phyloP scores from a whole-genome alignment of 1,284 basidiomycete species.

The Leccinum brunneo-olivaceum region DNA sequence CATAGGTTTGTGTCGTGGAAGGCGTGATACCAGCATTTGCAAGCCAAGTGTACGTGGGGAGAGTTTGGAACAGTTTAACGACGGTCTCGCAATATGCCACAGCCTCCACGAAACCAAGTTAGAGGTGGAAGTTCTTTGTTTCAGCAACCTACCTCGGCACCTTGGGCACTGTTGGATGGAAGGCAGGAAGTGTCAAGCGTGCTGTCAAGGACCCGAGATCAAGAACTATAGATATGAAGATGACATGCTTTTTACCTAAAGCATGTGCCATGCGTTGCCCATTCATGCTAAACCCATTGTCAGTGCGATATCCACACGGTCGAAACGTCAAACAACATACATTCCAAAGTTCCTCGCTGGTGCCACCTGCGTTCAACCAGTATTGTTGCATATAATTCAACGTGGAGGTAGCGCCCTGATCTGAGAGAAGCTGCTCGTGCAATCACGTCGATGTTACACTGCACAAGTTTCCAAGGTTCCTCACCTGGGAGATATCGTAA shows the following conservation, averaged over 20 bases:
- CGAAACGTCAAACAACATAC: slow-evolving; percentile 31
- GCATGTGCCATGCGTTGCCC: slow-evolving; percentile 72
- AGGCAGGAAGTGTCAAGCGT: slow-evolving; percentile 58
- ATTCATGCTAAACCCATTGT: slow-evolving; percentile 50
- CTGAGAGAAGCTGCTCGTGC: slow-evolving; percentile 46
- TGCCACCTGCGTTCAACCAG: slow-evolving; percentile 61
- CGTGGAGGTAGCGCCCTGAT: slow-evolving; percentile 53
- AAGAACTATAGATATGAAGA: not conserved
- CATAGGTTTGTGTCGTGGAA: slow-evolving; percentile 48
- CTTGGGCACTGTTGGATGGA: slow-evolving; percentile 47
- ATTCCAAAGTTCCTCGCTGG: slow-evolving; percentile 65
- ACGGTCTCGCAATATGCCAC: slow-evolving; percentile 68
- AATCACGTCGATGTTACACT: not conserved
- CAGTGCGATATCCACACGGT: slow-evolving; percentile 8
- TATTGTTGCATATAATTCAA: slow-evolving; percentile 65
- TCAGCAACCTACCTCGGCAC: slow-evolving; percentile 45
- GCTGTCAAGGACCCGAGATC: slow-evolving; percentile 30
- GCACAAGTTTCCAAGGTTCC: slow-evolving; percentile 13
- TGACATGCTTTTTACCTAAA: slow-evolving; percentile 39
- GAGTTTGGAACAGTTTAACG: slow-evolving; percentile 56
- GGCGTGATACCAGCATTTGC: slow-evolving; percentile 68
- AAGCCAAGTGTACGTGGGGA: slow-evolving; percentile 68
- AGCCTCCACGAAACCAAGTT: slow-evolving; percentile 36
- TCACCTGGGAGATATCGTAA: slow-evolving; percentile 47
- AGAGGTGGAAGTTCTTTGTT: slow-evolving; percentile 1